Conservation (phyloP, 2,329 filamentous ascomycete species). For the Pleomassaria siparia region DNA sequence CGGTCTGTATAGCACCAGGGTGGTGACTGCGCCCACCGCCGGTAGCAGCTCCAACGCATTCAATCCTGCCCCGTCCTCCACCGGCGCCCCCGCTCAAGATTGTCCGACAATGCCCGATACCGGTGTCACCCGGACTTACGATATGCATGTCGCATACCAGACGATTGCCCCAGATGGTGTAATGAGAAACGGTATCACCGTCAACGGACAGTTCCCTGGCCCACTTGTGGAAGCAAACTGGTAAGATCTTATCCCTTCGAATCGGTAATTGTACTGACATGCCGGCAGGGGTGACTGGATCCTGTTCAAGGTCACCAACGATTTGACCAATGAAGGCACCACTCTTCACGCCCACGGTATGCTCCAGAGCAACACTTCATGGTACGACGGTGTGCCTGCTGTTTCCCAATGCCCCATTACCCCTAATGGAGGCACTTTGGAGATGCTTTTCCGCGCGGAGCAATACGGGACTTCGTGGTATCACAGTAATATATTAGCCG, state of each 20-base stretch:
- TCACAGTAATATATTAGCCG: slow-evolving; percentile 6
- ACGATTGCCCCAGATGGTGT: slow-evolving; percentile 35
- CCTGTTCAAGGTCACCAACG: slow-evolving; percentile 30
- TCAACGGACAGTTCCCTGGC: slow-evolving; percentile 38
- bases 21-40: not conserved
- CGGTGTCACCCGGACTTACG: slow-evolving; percentile 34
- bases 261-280: slow-evolving; percentile 6
- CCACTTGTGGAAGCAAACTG: slow-evolving; percentile 36
- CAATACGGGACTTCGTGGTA: slow-evolving; percentile 27
- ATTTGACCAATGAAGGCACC: slow-evolving; percentile 36
- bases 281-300: slow-evolving; percentile 32
- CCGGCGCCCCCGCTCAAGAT: slow-evolving; percentile 12
- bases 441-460: slow-evolving; percentile 22
- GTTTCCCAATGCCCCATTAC: slow-evolving; percentile 39
- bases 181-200: slow-evolving; percentile 25
- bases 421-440: slow-evolving; percentile 23
- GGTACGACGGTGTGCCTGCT: slow-evolving; percentile 41
- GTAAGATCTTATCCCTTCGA: slow-evolving; percentile 4
- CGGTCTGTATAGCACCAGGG: not conserved
- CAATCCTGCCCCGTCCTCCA: too few relatives aligned
- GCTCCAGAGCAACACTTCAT: slow-evolving; percentile 34
- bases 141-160: slow-evolving; percentile 28
- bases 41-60: slow-evolving; percentile 7
- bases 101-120: slow-evolving; percentile 35
- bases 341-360: slow-evolving; percentile 39